A percentile compares a stretch with the other conserved stretches of the same genome.
Conservation (phyloP, 1,139 yeast genomes). For the Nakaseomyces delphensis region DNA sequence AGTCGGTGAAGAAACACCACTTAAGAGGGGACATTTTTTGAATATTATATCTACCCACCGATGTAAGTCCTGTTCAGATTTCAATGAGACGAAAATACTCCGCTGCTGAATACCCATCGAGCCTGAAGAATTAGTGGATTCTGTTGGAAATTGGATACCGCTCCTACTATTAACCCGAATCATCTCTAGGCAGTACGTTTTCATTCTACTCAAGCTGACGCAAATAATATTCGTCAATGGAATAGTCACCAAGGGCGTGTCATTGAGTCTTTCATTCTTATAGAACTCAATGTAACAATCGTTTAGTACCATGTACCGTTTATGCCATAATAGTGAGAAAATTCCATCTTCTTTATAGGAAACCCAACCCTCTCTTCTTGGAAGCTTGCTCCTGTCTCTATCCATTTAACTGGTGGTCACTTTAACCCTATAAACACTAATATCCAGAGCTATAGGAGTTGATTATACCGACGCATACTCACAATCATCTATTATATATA, state of each 20-base stretch:
- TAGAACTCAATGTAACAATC: constrained; percentile 70
- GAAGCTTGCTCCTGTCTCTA: constrained; percentile 1
- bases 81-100: constrained; percentile 66
- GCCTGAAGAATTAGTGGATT: constrained; percentile 7
- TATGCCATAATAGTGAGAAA: constrained; percentile 84
- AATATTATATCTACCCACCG: constrained; percentile 90
- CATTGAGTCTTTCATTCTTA: constrained; percentile 49
- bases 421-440: too few relatives aligned
- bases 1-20: constrained; percentile 71
- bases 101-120: constrained; percentile 29
- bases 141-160: neutral
- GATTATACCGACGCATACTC: too few relatives aligned
- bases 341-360: constrained; percentile 87
- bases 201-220: constrained; percentile 54
- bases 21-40: constrained; percentile 74
- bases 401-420: too few relatives aligned
- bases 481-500: too few relatives aligned
- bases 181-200: constrained; percentile 71
- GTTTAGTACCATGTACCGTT: constrained; percentile 66
- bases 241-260: constrained; percentile 40
- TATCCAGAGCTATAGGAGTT: too few relatives aligned
- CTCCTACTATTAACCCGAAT: constrained; percentile 39
- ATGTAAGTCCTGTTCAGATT: constrained; percentile 69
- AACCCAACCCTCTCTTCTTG: constrained; percentile 58
- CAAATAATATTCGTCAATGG: constrained; percentile 49